A percentile compares a stretch with the other conserved stretches of the same genome.
Conservation (phyloP, 257 asterid species). For the Solanum pennellii region DNA sequence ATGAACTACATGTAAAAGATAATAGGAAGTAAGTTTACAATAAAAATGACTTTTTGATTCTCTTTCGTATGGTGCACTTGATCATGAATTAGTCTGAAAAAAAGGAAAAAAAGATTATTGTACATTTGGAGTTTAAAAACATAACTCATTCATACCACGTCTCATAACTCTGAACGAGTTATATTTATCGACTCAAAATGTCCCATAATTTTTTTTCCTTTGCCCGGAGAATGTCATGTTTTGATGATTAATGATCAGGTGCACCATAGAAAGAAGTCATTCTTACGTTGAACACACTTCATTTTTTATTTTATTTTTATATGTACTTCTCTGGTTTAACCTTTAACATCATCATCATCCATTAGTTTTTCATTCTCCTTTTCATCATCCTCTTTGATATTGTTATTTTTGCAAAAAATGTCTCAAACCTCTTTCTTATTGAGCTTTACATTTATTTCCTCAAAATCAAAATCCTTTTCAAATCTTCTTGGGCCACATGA, state of each 20-base stretch:
- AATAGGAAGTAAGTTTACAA: background rate
- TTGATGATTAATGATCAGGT: background rate
- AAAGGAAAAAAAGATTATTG: background rate
- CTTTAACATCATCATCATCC: background rate
- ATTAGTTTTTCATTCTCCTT: background rate
- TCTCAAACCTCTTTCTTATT: slow-evolving; percentile 21
- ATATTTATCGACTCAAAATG: background rate
- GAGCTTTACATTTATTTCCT: slow-evolving; percentile 20
- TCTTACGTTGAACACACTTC: background rate
- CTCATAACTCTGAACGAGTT: no score
- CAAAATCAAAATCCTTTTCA: slow-evolving; percentile 17
- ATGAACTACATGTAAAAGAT: background rate
- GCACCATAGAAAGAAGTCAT: slow-evolving; percentile 10
- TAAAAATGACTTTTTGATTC: slow-evolving; percentile 18
- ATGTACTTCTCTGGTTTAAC: background rate
- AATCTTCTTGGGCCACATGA: background rate
- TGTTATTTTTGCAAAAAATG: background rate
- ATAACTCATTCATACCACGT: no score
- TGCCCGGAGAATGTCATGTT: slow-evolving; percentile 1
- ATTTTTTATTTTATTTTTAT: background rate
- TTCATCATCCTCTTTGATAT: no score
- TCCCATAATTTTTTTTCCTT: background rate
- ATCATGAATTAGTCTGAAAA: background rate
- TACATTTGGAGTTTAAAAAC: slow-evolving; percentile 8
- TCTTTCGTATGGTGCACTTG: slow-evolving; percentile 2